Conservation (phyloP, 2,329 filamentous ascomycete genomes). For the Aureobasidium sp. region DNA sequence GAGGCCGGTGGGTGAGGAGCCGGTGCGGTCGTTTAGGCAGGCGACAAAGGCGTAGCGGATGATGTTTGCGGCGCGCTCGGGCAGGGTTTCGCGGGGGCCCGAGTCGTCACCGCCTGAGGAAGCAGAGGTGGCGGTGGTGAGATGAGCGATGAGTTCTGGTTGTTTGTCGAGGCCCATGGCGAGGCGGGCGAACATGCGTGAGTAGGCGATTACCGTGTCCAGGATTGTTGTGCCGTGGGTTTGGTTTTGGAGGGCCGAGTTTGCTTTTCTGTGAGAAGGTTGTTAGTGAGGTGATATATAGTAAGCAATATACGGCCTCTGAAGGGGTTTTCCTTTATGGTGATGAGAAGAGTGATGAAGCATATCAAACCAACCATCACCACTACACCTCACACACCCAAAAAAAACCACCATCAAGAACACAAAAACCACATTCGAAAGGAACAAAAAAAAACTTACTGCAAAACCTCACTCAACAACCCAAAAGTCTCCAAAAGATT, state of each 20-base stretch:
- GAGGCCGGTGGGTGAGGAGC: conserved; percentile 47
- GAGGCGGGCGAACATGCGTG: conserved; percentile 69
- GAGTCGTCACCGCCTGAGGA: conserved; percentile 45
- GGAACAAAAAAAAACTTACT: conserved; percentile 48
- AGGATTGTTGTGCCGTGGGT: conserved; percentile 75
- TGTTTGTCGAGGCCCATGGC: conserved; percentile 77
- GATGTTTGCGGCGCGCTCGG: conserved; percentile 80
- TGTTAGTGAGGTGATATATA: neutral
- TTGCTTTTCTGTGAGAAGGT: conserved; percentile 57
- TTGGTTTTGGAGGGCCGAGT: conserved; percentile 72
- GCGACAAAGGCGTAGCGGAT: conserved; percentile 88
- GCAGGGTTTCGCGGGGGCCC: conserved; percentile 67
- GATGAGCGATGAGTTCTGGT: conserved; percentile 65
- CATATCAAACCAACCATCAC: too few species aligned
- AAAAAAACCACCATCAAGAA: neutral
- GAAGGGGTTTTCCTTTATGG: neutral
- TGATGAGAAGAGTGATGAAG: neutral
- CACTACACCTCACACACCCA: too few species aligned
- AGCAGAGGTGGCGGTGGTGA: conserved; percentile 31
- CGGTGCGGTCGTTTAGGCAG: conserved; percentile 74
- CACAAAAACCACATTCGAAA: neutral
- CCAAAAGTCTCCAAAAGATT: conserved; percentile 71
- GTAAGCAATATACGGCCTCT: neutral
- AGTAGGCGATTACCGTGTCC: conserved; percentile 75
- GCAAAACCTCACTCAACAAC: conserved; percentile 64